Evolutionary conservation across 2,329 filamentous ascomycete genomes (phyloP), one percentile per base, ranked within the genome.

Genomic region (Neospermospora avenae): DNA sequence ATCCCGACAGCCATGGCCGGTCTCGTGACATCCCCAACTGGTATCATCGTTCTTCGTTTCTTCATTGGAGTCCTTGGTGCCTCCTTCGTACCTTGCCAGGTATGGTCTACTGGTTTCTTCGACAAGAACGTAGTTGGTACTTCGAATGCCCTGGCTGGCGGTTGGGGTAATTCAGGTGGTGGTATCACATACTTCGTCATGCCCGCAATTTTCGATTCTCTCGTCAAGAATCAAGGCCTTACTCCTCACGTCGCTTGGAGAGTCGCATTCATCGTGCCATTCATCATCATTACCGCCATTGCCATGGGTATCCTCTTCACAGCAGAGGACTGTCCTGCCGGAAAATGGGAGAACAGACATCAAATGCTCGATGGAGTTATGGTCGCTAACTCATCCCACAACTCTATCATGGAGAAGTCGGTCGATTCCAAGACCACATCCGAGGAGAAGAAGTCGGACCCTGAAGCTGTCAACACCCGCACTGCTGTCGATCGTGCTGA

Each of bases 141-240:
- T 8, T 90, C 92, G 61, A 97, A 96, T 71, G 89, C 91, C 2
- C 76, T 96, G 18, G 87, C 91, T 2, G 93, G 87, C 42, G 93
- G 93, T 14, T 88, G 90, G 77, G 93, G 92, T 56, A 96, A 96
- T 68, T 84, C 90, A 25, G 92, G 92, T 60, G 93, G 92, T 65
- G 92, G 93, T 58, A 89, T 96, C 66, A 96, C 92, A 1, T 96
- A 96, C 77, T 96, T 96, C 74, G 84, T 93, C 68, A 96, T 96
- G 91, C 92, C 92, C 1, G 90, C 90, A 5, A 86, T 96, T 60
- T 95, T 88, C 74, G 88, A 96, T 74, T 90, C 89, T 0, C 79
- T 96, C 25, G 82, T 89, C 20, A 69, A 76, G 7, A 70, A 80
- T 0, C 80, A 80, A 55, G 84, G 85, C 4, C 77, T 93, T 58